Base-by-base conservation (phyloP, 108 stramenopile genomes). In the Nitzschia sp. region DNA sequence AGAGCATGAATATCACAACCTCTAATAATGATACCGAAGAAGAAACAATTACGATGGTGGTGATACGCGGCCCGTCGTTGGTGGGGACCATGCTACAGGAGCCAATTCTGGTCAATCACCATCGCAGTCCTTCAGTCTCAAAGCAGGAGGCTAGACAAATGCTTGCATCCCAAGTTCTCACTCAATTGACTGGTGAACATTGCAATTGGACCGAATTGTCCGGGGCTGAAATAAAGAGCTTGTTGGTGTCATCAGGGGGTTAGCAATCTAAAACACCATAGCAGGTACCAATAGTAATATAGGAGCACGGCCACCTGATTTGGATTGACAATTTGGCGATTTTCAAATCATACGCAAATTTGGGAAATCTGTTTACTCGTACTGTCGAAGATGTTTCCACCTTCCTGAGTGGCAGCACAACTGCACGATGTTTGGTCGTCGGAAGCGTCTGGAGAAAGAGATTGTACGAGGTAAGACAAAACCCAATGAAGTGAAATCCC, bases 111-210 rank as follows among this genome's bases (percentile, higher is more conserved):
- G 62, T 15, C 38, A 15, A 48, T 5, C 53, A 60, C n/a, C 62
- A 68, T 73, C 71, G 71, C 6, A 39, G 6, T n/a, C 51, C 40
- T 12, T 44, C 69, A 19, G 68, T 51, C 50, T 58, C 72, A 41
- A 37, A 22, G 40, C 22, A 69, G 14, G 63, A 34, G 1, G 29
- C 5, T 34, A 34, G 56, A 19, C 77, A 77, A 41, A 62, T 63
- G 10, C 61, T 82, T 0, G 73, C 70, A 7, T 67, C 73, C 0
- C 0, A 60, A 26, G 80, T 76, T 59, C 53, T 74, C 7, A 41
- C 53, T 22, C 39, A 46, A 10, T 22, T 73, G 40, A 48, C 5
- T 20, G 62, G 62, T 1, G 8, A 1, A 34, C 29, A 1, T 5
- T 34, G 29, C 29, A 5, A 34, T 34, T 34, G 29, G 29, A 34